phyloP scores from a whole-genome alignment of 495 filamentous ascomycete genomes.

The Neurospora pannonica region DNA sequence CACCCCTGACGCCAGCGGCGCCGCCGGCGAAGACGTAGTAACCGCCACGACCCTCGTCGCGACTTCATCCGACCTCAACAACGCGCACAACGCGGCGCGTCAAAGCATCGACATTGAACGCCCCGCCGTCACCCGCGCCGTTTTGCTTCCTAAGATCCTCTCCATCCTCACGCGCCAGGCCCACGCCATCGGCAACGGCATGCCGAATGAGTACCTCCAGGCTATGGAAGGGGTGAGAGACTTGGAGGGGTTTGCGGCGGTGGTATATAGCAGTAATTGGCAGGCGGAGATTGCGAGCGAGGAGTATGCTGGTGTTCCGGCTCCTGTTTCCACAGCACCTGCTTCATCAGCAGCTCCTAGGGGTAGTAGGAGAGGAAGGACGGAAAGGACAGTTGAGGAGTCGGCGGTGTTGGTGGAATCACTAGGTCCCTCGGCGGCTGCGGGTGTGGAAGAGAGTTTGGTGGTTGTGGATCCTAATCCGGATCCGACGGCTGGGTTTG shows the following conservation, averaged over 20 bases:
- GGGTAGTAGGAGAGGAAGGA: not conserved
- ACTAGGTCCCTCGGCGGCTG: not conserved
- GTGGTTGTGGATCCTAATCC: constrained; percentile 35
- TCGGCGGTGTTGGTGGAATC: not conserved
- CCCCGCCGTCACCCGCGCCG: constrained; percentile 42
- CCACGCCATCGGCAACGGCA: constrained; percentile 77
- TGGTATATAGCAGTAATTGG: constrained; percentile 89
- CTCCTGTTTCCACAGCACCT: not conserved
- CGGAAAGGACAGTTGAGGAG: not conserved
- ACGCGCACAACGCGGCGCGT: not conserved
- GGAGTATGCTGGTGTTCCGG: constrained; percentile 6
- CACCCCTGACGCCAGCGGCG: not conserved
- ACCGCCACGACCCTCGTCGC: not conserved
- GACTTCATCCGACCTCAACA: not conserved
- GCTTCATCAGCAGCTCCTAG: not conserved
- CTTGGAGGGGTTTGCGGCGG: constrained; percentile 87
- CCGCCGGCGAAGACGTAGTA: not conserved
- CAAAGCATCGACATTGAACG: constrained; percentile 27
- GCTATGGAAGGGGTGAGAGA: constrained; percentile 76
- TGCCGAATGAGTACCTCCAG: constrained; percentile 79
- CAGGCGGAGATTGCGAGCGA: constrained; percentile 55
- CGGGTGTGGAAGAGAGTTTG: constrained; percentile 28
- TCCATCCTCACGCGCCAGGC: constrained; percentile 82
- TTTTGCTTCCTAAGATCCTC: constrained; percentile 81
- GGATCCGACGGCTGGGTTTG: constrained; percentile 40